Percentiles rank a stretch among this genome's conserved stretches.
Evolutionary conservation across 2,329 filamentous ascomycete genomes (phyloP).

Genomic region (Penicillium olsonii): DNA sequence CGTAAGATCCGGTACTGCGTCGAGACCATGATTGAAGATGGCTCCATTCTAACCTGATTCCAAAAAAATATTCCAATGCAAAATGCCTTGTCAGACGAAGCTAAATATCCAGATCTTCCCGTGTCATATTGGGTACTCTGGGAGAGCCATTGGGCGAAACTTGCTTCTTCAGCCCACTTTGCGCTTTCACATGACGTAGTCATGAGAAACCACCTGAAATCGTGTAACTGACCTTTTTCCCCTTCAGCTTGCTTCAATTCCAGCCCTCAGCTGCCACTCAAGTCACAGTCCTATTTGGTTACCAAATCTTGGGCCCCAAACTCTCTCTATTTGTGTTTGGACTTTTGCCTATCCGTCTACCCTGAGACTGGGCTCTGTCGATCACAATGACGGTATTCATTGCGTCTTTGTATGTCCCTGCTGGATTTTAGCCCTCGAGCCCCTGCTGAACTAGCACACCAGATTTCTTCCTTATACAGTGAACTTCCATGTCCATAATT

Average conservation of each 20-base stretch:
- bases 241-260: constrained; percentile 7
- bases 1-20: not conserved
- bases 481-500: constrained; percentile 69
- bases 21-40: not conserved
- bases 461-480: constrained; percentile 93
- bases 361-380: constrained; percentile 5
- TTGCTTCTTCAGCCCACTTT: constrained; percentile 4
- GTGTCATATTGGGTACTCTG: not conserved
- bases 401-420: constrained; percentile 58
- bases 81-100: not conserved
- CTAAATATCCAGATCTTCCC: not conserved
- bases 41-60: constrained; percentile 1
- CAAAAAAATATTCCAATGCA: not conserved
- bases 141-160: constrained; percentile 1
- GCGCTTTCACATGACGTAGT: constrained; percentile 37
- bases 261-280: not conserved
- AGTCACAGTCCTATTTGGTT: not conserved
- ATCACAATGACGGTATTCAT: constrained; percentile 61
- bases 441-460: not conserved
- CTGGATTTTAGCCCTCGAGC: not conserved
- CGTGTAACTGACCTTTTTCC: constrained; percentile 17
- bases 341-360: constrained; percentile 6
- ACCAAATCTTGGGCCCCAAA: not conserved
- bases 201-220: constrained; percentile 26
- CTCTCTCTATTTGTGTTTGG: constrained; percentile 1